These are phyloP conservation scores for Ogataea ramenticola DNA, from an alignment of 805 yeast species.

Conservation along the genomic window DNA sequence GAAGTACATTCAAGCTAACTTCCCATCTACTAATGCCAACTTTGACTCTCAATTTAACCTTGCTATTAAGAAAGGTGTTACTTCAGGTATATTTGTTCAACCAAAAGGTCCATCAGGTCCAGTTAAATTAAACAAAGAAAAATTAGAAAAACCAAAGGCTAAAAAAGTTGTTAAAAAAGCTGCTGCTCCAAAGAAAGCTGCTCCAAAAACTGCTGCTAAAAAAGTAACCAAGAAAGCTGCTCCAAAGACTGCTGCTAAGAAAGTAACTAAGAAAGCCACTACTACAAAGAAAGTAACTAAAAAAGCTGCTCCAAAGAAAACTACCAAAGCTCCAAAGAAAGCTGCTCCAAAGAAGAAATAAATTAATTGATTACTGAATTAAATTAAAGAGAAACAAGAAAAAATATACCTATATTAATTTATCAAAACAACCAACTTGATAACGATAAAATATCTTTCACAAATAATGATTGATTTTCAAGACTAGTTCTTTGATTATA, in stretches of 20 bases:
- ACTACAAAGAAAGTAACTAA: slow-evolving; percentile 21
- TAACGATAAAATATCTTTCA: no score
- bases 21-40: slow-evolving; percentile 48
- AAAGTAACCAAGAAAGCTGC: slow-evolving; percentile 12
- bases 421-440: no score
- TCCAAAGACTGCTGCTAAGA: slow-evolving; percentile 24
- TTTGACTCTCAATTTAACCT: slow-evolving; percentile 72
- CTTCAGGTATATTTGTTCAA: slow-evolving; percentile 66
- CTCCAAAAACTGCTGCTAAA: slow-evolving; percentile 13
- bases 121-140: slow-evolving; percentile 52
- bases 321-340: slow-evolving; percentile 13
- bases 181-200: slow-evolving; percentile 21
- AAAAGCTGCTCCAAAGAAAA: slow-evolving; percentile 23
- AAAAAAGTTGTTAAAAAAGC: slow-evolving; percentile 25
- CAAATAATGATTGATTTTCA: no score
- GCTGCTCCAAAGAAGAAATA: slow-evolving; percentile 16
- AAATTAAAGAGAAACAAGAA: no score
- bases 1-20: slow-evolving; percentile 66
- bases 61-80: slow-evolving; percentile 78
- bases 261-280: slow-evolving; percentile 19
- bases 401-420: no score
- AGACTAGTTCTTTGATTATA: no score
- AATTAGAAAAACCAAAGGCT: slow-evolving; percentile 21
- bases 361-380: no score
- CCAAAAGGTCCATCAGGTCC: slow-evolving; percentile 92